A percentile compares a stretch with the other conserved stretches of the same genome.
Evolutionary conservation across 2,329 filamentous ascomycete genomes (phyloP).

Genomic region (Coleophoma eucalyptorum): DNA sequence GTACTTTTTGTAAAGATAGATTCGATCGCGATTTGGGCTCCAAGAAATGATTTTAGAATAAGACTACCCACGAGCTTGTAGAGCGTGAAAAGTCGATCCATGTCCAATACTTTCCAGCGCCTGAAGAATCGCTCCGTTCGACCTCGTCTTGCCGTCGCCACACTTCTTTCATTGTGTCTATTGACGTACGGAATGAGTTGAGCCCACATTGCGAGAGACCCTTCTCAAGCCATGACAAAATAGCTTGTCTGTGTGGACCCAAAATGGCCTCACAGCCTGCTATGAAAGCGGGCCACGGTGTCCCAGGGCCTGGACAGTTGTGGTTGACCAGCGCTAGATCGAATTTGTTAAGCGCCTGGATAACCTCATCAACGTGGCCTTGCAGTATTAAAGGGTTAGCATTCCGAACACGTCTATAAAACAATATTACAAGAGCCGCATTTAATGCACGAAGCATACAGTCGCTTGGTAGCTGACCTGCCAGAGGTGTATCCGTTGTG

Average conservation of each 20-base stretch:
- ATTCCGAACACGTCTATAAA: conserved; percentile 35
- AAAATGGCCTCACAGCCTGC: conserved; percentile 34
- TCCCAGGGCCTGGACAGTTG: conserved; percentile 22
- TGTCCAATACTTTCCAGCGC: conserved; percentile 7
- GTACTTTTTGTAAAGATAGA: too few species aligned
- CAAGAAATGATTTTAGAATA: too few species aligned
- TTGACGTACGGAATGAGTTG: conserved; percentile 12
- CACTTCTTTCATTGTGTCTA: conserved; percentile 23
- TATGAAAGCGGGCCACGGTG: conserved; percentile 35
- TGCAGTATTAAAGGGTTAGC: conserved; percentile 34
- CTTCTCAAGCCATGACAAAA: conserved; percentile 10
- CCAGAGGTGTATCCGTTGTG: conserved; percentile 2
- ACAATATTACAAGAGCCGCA: conserved; percentile 35
- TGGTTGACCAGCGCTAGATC: conserved; percentile 10
- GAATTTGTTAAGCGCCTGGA: conserved; percentile 27
- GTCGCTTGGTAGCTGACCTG: conserved; percentile 12
- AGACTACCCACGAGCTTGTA: conserved; percentile 1
- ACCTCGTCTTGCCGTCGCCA: conserved; percentile 26
- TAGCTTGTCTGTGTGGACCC: conserved; percentile 7
- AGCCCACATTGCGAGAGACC: conserved; percentile 1
- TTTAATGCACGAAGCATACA: conserved; percentile 35
- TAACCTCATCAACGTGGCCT: conserved; percentile 31
- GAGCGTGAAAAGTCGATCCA: conserved; percentile 22
- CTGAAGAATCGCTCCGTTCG: neutral
- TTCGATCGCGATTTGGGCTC: too few species aligned